phyloP scores from a whole-genome alignment of 2,329 filamentous ascomycete species.

The Rhynchosporium secalis region DNA sequence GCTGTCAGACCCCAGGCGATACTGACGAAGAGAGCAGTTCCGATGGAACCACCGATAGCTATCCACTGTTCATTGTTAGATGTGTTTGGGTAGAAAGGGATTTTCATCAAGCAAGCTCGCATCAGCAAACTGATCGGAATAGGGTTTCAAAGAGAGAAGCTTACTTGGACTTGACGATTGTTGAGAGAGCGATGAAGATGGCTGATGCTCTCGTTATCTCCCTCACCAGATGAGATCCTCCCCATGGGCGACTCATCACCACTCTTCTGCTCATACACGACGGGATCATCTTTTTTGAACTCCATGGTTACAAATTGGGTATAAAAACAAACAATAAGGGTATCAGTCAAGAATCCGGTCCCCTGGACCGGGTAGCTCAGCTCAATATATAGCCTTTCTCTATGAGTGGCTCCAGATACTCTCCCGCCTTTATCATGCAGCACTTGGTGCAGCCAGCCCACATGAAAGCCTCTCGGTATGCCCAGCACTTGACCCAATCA shows the following conservation, averaged over 20 bases:
- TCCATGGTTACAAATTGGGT: background rate
- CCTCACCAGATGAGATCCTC: background rate
- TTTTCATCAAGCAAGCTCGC: background rate
- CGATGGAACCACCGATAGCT: constrained; percentile 11
- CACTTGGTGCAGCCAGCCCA: constrained; percentile 3
- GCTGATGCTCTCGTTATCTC: background rate
- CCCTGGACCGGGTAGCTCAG: background rate
- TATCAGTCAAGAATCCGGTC: background rate
- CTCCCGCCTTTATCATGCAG: background rate
- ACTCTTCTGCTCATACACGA: background rate
- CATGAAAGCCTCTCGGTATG: background rate
- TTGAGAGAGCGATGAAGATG: constrained; percentile 10
- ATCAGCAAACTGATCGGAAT: background rate
- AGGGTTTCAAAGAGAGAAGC: background rate
- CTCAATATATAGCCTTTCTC: background rate
- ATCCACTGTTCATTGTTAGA: constrained; percentile 4
- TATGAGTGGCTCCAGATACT: background rate
- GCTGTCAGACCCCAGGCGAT: constrained; percentile 15
- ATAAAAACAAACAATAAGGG: background rate
- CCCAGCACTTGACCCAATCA: background rate
- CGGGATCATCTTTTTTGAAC: background rate
- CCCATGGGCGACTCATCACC: background rate
- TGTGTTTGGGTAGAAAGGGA: background rate
- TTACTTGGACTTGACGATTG: constrained; percentile 12
- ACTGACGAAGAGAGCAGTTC: constrained; percentile 16